Base-by-base conservation (phyloP, 495 filamentous ascomycete species). In the Lophiotrema nucula region DNA sequence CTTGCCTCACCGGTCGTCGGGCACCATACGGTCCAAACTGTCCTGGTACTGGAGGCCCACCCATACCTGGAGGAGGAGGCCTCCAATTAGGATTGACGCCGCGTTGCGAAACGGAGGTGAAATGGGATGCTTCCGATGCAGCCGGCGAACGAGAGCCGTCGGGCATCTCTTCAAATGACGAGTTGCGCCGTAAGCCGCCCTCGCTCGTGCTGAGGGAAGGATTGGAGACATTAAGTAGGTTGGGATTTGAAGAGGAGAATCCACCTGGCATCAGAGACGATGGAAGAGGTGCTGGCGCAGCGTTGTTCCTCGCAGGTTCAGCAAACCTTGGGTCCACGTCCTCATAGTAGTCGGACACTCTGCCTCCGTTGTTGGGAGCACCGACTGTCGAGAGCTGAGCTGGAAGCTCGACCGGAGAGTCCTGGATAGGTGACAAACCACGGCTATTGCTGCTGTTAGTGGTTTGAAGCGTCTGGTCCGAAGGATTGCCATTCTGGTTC, bases 311-410 rank as follows among this genome's bases (percentile, higher is more conserved):
- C n/a, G 47, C 57, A 44, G 72, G 68, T 56, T 78, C 78, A 43
- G 76, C 87, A 69, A 97, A 98, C 37, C 86, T 86, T 21, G 93
- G 93, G 53, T 95, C 91, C 18, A 93, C 86, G 69, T 97, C 93
- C 79, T 98, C 93, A 68, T 92, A 96, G 72, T 97, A 97, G 54
- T 80, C 72, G 23, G 68, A 72, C 16, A 67, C 68, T 45, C 81
- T 70, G 39, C 19, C 19, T 41, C 67, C 69, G 72, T 80, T 73
- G 49, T 44, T 73, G 25, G 57, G 73, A 47, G 56, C 65, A 41
- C 57, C 65, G 54, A 49, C 53, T 55, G 58, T 67, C 49, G 70
- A 64, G 49, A 48, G 37, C 26, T 67, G 56, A 38, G 63, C 49
- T 27, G 64, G 56, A 47, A 73, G 71, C 65, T 82, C 81, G 18